Percentiles rank a stretch among this genome's conserved stretches.
Conservation (phyloP, 1,139 yeast genomes). For the Lodderomyces pseudojiufengensis region DNA sequence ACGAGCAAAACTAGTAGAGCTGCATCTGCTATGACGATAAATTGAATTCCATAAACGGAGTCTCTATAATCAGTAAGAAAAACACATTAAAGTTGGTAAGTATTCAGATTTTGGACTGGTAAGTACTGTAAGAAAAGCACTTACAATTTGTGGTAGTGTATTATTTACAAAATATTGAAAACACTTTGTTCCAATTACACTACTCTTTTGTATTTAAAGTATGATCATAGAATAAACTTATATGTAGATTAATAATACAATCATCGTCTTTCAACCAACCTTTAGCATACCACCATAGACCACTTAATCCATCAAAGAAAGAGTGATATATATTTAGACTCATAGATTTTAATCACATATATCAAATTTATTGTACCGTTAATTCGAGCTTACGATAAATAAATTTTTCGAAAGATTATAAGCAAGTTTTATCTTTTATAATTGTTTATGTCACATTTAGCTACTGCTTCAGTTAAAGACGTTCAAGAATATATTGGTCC, state of each 20-base stretch:
- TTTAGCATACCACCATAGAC: conserved; percentile 1
- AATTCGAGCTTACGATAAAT: conserved; percentile 14
- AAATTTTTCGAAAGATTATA: not conserved
- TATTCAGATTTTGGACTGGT: too few species aligned
- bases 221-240: not conserved
- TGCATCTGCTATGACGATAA: too few species aligned
- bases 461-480: conserved; percentile 11
- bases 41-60: too few species aligned
- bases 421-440: conserved; percentile 1
- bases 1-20: too few species aligned
- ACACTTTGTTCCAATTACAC: too few species aligned
- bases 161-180: too few species aligned
- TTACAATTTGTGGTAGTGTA: too few species aligned
- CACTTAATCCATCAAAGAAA: conserved; percentile 1
- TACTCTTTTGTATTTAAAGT: too few species aligned
- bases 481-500: conserved; percentile 47
- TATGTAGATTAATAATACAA: not conserved
- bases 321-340: conserved; percentile 2
- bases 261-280: conserved; percentile 2
- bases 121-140: too few species aligned
- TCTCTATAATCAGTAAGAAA: too few species aligned
- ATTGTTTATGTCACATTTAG: conserved; percentile 7
- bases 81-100: too few species aligned
- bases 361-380: conserved; percentile 16
- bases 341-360: not conserved